Percentiles rank a stretch among this genome's conserved stretches.
phyloP scores from a whole-genome alignment of 2,329 filamentous ascomycete species.

The Fonsecaea monophora region DNA sequence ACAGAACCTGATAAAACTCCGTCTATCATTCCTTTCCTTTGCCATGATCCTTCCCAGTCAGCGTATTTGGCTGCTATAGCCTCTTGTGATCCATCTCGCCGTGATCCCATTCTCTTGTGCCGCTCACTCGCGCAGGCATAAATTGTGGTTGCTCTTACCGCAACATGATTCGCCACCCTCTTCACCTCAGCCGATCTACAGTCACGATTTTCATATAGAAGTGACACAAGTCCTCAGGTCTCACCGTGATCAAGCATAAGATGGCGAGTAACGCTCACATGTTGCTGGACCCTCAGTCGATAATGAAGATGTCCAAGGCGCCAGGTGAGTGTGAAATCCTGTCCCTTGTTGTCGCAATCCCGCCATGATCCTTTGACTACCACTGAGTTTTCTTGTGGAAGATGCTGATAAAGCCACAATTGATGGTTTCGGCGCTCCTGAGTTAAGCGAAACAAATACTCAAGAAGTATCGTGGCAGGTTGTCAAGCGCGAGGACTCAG shows the following conservation, averaged over 20 bases:
- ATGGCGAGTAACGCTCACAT: slow-evolving; percentile 51
- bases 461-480: not conserved
- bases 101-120: not conserved
- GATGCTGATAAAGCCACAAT: not conserved
- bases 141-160: not conserved
- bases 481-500: not conserved
- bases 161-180: slow-evolving; percentile 28
- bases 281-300: slow-evolving; percentile 53
- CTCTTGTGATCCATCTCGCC: not conserved
- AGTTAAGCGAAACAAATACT: not conserved
- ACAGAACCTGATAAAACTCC: slow-evolving; percentile 9
- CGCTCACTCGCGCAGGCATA: not conserved
- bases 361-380: not conserved
- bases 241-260: not conserved
- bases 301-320: slow-evolving; percentile 45
- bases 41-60: not conserved
- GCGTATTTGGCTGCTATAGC: not conserved
- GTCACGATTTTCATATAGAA: slow-evolving; percentile 7
- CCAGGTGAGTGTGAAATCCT: slow-evolving; percentile 25
- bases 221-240: slow-evolving; percentile 1
- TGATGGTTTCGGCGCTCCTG: not conserved
- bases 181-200: slow-evolving; percentile 17
- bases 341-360: not conserved
- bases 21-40: not conserved
- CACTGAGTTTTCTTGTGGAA: not conserved